Evolutionary conservation across 495 filamentous ascomycete species (phyloP), one percentile per base, ranked within the genome.

Genomic region (Antarctomyces pellizariae): DNA sequence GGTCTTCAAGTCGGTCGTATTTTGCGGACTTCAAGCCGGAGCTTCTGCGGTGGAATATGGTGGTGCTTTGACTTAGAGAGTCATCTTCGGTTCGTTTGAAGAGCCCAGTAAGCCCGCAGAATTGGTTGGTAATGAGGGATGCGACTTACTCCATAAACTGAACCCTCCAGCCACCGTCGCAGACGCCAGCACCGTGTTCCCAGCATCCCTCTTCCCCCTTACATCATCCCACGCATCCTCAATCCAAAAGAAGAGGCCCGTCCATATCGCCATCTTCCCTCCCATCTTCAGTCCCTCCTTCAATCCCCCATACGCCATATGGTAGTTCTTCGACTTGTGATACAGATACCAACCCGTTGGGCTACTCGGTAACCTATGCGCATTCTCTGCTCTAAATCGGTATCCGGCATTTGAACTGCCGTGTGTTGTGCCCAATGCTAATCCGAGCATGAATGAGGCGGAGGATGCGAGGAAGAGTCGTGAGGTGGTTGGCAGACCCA

Each of bases 311-410:
- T 70, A 58, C 25, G 71, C 61, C 4, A 70, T 50, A 31, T 75
- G 63, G 52, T 95, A 93, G 45, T 92, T 93, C 52, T 95, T 95
- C 39, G 66, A 77, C 49, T 92, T 93, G 50, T 95, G 89, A 45
- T 97, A 97, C 15, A 93, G 64, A 44, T 79, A 97, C 86, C 86
- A 97, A 16, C 79, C 86, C 5, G 63, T 63, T 13, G 71, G 64
- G n/a, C 64, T 64, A 4, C 53, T 67, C 12, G 86, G 86, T 24
- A 89, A 65, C 37, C 82, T 70, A 52, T 97, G 86, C 12, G 86
- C 75, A 41, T 97, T 89, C 50, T 97, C 75, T 29, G 86, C 86
- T 27, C 84, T 74, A 49, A 93, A 97, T 25, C 69, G 67, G 20
- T 90, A 57, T 18, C 69, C 67, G 9, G 77, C 65, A 36, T 54